These are phyloP conservation scores for Metschnikowia vanudenii DNA, from an alignment of 805 yeast genomes.

Conservation along the genomic window DNA sequence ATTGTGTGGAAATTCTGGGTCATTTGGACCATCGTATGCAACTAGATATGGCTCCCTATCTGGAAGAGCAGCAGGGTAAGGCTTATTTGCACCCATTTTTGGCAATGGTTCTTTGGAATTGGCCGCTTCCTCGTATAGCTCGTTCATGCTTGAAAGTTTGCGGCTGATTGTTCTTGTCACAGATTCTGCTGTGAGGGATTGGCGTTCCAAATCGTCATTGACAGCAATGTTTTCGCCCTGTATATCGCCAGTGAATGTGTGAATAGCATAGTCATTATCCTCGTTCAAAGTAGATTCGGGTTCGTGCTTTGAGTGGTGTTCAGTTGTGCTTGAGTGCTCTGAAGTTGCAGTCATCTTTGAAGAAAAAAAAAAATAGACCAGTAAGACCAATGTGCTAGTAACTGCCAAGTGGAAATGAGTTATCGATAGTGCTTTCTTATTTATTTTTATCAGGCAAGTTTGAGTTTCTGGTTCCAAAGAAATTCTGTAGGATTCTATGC, in stretches of 20 bases:
- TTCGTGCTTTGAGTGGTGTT: conserved; percentile 10
- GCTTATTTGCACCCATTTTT: conserved; percentile 64
- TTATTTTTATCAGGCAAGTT: too few species aligned
- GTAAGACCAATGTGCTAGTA: not conserved
- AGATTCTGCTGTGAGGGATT: conserved; percentile 15
- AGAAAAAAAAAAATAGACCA: not conserved
- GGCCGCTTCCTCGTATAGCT: conserved; percentile 28
- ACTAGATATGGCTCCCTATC: conserved; percentile 59
- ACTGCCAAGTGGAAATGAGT: too few species aligned
- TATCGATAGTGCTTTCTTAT: too few species aligned
- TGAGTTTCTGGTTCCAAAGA: too few species aligned
- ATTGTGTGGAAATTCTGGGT: conserved; percentile 78
- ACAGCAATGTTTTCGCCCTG: not conserved
- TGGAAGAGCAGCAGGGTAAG: conserved; percentile 61
- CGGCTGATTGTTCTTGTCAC: conserved; percentile 17
- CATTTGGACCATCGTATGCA: conserved; percentile 72
- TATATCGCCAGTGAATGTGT: conserved; percentile 11
- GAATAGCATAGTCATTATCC: conserved; percentile 10
- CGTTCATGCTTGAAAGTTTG: conserved; percentile 28
- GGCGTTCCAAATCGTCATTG: conserved; percentile 10
- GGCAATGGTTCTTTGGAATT: conserved; percentile 33
- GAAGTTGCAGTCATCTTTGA: conserved; percentile 1
- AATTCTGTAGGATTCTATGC: too few species aligned
- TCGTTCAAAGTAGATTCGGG: conserved; percentile 9
- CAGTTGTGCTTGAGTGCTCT: conserved; percentile 5